Base-by-base conservation (phyloP, 2,329 filamentous ascomycete species). In the Paecilomyces fulvus region DNA sequence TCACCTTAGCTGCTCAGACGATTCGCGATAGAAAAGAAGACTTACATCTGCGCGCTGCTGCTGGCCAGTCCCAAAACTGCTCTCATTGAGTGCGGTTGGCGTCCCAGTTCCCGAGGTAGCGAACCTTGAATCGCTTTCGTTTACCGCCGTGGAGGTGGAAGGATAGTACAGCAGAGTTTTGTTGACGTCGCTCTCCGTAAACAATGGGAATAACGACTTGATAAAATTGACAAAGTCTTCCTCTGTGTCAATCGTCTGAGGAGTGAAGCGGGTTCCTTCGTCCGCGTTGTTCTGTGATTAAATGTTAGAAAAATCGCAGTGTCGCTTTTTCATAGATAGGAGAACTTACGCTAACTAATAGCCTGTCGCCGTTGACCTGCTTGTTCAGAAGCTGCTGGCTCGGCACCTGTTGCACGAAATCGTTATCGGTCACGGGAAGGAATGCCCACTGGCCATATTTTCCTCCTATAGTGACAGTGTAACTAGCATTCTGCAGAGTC, bases 11-110 rank as follows among this genome's bases (percentile, higher is more conserved):
- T 3, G 25, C 7, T n/a, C 5, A n/a, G 10, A 10, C 8, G 3
- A 20, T 9, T 3, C 4, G 10, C 1, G 31, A 28, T 51, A 14
- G 14, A 8, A 43, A 43, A 14, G 8, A 11, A 30, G 14, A 37
- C 51, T 28, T 56, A 60, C 60, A 58, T 74, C 69, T 8, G 75
- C 79, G 49, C 77, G 73, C 63, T 84, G 80, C 60, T 83, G 80
- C 62, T 81, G 80, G 17, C 81, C 81, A 2, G 75, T 76, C 2
- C 71, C 79, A 43, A 73, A 73, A 23, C 71, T 69, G 33, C 76
- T 79, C 37, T 79, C 72, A 37, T 78, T 79, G 23, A 83, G 67
- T 1, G 80, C 79, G 8, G 75, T 82, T 0, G 73, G 70, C 2
- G 70, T 65, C 5, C 60, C 59, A 50, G 69, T 59, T 5, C 74